These are phyloP conservation scores for Globisporangium acanthophoron DNA, from an alignment of 352 stramenopile genomes.

Conservation along the genomic window DNA sequence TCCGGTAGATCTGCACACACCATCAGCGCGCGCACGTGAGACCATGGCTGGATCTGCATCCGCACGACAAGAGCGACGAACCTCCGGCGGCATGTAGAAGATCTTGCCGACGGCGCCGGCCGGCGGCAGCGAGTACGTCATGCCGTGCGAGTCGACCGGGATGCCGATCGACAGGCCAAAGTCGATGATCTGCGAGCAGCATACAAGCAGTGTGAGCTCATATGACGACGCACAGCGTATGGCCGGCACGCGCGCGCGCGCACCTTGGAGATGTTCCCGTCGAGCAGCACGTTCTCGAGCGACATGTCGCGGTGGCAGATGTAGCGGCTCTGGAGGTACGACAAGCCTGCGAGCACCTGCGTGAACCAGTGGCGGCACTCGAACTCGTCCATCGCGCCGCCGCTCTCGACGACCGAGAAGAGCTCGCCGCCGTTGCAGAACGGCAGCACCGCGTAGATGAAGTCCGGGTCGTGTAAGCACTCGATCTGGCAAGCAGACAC, in stretches of 20 bases:
- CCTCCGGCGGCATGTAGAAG: conserved; percentile 88
- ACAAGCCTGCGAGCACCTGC: conserved; percentile 72
- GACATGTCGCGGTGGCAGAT: conserved; percentile 89
- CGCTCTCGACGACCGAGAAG: conserved; percentile 80
- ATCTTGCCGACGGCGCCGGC: conserved; percentile 83
- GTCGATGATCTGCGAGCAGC: conserved; percentile 66
- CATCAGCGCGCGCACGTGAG: not conserved
- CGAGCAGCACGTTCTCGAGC: conserved; percentile 80
- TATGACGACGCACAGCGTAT: not conserved
- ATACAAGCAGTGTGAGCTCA: no score
- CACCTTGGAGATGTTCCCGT: conserved; percentile 82
- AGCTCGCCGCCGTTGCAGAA: conserved; percentile 84
- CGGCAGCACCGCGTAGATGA: conserved; percentile 80
- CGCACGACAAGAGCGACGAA: conserved; percentile 13
- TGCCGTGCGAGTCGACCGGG: conserved; percentile 73
- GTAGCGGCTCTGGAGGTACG: conserved; percentile 78
- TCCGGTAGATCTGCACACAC: conserved; percentile 70
- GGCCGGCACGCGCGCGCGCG: not conserved
- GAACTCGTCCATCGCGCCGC: conserved; percentile 67
- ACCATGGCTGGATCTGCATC: not conserved
- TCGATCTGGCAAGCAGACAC: conserved; percentile 36
- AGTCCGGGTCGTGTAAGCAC: conserved; percentile 78
- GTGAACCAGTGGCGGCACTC: conserved; percentile 83
- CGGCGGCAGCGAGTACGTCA: conserved; percentile 81
- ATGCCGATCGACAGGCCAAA: conserved; percentile 84